Evolutionary conservation across 1,139 yeast genomes (phyloP), one percentile per base, ranked within the genome.

Genomic region (Zhuliangozyma blackwelliae): DNA sequence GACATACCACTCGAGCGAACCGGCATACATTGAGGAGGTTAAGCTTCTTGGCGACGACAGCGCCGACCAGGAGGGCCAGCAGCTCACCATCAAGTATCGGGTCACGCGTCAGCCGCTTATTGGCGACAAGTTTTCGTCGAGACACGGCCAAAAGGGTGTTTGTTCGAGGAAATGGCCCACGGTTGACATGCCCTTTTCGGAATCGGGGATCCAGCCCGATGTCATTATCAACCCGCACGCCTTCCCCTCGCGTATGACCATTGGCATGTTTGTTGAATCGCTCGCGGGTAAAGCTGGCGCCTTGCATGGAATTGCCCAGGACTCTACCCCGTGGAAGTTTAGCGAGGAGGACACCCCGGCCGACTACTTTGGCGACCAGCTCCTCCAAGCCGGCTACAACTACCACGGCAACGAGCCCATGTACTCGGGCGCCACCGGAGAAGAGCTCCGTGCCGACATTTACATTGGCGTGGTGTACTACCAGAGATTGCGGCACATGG

Each of bases 71-170:
- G 97, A 90, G 61, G 78, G 89, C 49, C 98, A 92, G 65, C 69
- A 75, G 38, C 65, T 92, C 36, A 84, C 97, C 28, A 84, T 94
- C 60, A 94, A 94, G 64, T 85, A 86, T 60, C 79, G 98, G 62
- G 72, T 92, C 37, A 82, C 96, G 44, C 83, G 99, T 70, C 77
- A 87, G 32, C 97, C 98, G 25, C 75, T 86, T 51, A 92, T 94
- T 60, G 99, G 99, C 62, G 99, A 92, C 67, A 92, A 92, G 66
- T 92, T 94, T 59, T 90, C 97, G 7, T 90, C 97, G 20, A 82
- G 98, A 65, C 98, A 92, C 69, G 98, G 98, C 44, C 99, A 92
- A 66, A 92, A 92, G 67, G 99, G 99, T 78, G 98, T 92, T 44
- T 92, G 97, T 67, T 90, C 97, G 10, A 85, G 96, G 61, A 92